These are phyloP conservation scores for Eucalyptus melliodora DNA, from an alignment of 345 rosid genomes.

Conservation along the genomic window DNA sequence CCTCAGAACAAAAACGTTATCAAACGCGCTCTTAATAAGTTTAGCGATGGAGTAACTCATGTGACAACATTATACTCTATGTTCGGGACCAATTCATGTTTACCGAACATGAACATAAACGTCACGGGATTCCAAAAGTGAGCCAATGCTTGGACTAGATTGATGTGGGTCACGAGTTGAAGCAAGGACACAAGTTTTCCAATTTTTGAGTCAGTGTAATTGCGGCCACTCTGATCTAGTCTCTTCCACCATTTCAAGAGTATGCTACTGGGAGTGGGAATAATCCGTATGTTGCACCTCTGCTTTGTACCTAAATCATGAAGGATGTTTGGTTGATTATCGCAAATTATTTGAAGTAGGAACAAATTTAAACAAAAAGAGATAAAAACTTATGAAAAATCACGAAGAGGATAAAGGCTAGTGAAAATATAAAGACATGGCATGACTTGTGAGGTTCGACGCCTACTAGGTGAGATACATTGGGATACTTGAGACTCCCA, in stretches of 20 bases:
- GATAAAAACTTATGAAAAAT: too few relatives aligned
- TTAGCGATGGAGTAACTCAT: not conserved
- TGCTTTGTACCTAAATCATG: not conserved
- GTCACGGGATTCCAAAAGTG: not conserved
- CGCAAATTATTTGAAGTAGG: not conserved
- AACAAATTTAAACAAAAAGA: not conserved
- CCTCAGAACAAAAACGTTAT: rapidly evolving
- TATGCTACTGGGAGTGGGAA: not conserved
- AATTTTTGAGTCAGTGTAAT: not conserved
- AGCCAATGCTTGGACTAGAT: not conserved
- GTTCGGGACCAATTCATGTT: not conserved
- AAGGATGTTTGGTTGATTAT: not conserved
- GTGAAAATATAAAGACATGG: not conserved
- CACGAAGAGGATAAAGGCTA: not conserved
- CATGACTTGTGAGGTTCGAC: not conserved
- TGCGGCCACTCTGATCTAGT: not conserved
- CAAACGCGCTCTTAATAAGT: not conserved
- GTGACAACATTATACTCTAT: not conserved
- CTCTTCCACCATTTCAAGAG: not conserved
- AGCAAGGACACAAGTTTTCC: not conserved
- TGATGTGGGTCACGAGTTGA: not conserved
- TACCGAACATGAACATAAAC: not conserved
- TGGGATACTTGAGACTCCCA: not conserved
- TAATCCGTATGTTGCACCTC: not conserved
- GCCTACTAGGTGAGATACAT: not conserved